Evolutionary conservation across 1,284 basidiomycete genomes (phyloP), one percentile per base, ranked within the genome.

Genomic region (Leccinum pachyderme): DNA sequence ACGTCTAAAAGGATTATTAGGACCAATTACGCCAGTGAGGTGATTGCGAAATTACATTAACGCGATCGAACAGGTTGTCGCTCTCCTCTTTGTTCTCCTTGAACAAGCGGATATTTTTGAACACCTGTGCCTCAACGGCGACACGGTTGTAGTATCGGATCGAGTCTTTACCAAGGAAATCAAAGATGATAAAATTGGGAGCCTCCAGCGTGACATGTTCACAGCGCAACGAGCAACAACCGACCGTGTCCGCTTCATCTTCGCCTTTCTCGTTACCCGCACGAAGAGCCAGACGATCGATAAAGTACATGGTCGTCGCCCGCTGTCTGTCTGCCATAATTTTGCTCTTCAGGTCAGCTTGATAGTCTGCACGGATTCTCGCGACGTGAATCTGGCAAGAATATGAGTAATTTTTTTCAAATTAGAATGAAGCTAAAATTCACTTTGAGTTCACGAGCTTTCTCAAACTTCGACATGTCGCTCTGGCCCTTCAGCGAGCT

Each of bases 261-360:
- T 97, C 95, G 47, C 94, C 95, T 74, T 98, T 98, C 75, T 98
- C 95, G 74, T 98, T 98, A 67, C 95, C 95, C 47, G 94, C 95
- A 81, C 95, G 91, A 70, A 98, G 87, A 25, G 95, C 95, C 28
- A 97, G 82, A 64, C 84, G 84, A 75, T 98, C 95, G 66, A 98
- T 98, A 75, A 98, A 93, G 74, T 98, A 98, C 85, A 98, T 91
- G 11, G 95, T 91, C 0, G 95, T 98, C 7, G 95, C 95, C 35
- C 95, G 87, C 73, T 97, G 95, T 46, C 95, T 87, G 60, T 92
- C 89, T 8, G 86, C 89, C 90, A 94, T 98, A 60, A 93, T 81
- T 73, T 96, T 97, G 58, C 82, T 88, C 73, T 83, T 91, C 52
- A 98, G 76, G 58, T 95, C 91, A n/a, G 73, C 76, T 9, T 78